phyloP scores from a whole-genome alignment of 495 filamentous ascomycete genomes.

The Penicillium daleae region DNA sequence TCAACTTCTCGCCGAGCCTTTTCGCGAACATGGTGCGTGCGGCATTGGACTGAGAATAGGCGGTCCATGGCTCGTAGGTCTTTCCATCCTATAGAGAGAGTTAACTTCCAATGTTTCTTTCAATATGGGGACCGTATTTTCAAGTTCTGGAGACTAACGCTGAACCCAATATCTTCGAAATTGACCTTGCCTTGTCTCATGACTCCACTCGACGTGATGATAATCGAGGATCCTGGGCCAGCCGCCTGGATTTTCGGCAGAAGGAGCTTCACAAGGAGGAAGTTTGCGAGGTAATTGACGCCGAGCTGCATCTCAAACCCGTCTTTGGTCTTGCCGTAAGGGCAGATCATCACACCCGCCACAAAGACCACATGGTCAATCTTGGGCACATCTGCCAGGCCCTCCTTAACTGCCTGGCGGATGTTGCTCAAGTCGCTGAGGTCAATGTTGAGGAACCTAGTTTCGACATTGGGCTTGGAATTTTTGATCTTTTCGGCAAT shows the following conservation, averaged over 20 bases:
- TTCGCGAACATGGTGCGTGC: constrained; percentile 31
- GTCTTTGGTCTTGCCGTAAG: constrained; percentile 25
- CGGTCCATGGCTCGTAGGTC: constrained; percentile 20
- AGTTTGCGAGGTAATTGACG: constrained; percentile 30
- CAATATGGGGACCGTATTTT: neutral
- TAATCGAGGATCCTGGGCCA: constrained; percentile 21
- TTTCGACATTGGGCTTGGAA: constrained; percentile 19
- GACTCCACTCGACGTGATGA: constrained; percentile 24
- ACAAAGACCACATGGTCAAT: constrained; percentile 26
- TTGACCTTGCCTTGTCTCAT: constrained; percentile 16
- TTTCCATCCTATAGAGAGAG: constrained; percentile 15
- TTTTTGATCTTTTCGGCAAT: constrained; percentile 18
- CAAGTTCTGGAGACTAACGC: constrained; percentile 14
- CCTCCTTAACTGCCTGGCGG: constrained; percentile 10
- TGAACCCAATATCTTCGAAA: constrained; percentile 25
- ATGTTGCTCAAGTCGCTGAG: constrained; percentile 19
- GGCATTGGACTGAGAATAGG: constrained; percentile 26
- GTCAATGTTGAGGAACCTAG: constrained; percentile 26
- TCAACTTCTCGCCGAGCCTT: constrained; percentile 21
- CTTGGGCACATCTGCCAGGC: constrained; percentile 17
- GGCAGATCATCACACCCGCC: constrained; percentile 27
- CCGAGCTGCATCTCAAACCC: constrained; percentile 27
- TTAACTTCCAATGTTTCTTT: neutral
- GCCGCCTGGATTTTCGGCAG: constrained; percentile 25
- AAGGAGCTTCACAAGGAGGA: constrained; percentile 26